Evolutionary conservation across 169 alveolate species (phyloP), one percentile per base, ranked within the genome.

Genomic region (Plasmodium ovale): DNA sequence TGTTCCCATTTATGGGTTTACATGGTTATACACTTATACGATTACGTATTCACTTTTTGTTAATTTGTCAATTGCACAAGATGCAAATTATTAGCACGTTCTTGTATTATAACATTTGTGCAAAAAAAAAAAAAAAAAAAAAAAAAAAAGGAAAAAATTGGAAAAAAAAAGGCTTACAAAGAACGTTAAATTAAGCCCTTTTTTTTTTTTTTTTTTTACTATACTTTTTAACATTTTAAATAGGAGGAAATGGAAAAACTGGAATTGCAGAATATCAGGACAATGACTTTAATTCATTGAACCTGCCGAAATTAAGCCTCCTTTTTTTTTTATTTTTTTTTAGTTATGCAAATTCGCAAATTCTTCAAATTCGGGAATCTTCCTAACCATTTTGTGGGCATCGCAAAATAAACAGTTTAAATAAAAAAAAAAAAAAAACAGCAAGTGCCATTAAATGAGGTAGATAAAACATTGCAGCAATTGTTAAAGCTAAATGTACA

Each of bases 51-150:
- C 21, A 23, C 25, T 67, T 69, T 19, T 69, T 69, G 39, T 71
- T 29, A 71, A 62, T 39, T 71, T 21, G 35, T 58, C 51, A 49
- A 51, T n/a, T 71, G 37, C 54, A 29, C 12, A 71, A 19, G 9
- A 33, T 19, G n/a, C 56, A 31, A 71, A 51, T 19, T 56, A n/a
- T 4, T 27, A 25, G 10, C 16, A 54, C 47, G 47, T 42, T 2
- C 23, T 71, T 71, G 25, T 59, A 71, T 23, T 31, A 53, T n/a
- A 25, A 21, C 16, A 19, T 71, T 31, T 53, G 87, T 47, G 47
- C 42, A 71, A 53, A 21, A 71, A 70, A 70, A 71, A 71, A 71
- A 71, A 71, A 68, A 68, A 71, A 71, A 71, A 71, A 71, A 71
- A 71, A 71, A 62, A 62, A n/a, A n/a, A n/a, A n/a, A n/a, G n/a